phyloP scores from a whole-genome alignment of 2,329 filamentous ascomycete species.

The Cercospora canescens region DNA sequence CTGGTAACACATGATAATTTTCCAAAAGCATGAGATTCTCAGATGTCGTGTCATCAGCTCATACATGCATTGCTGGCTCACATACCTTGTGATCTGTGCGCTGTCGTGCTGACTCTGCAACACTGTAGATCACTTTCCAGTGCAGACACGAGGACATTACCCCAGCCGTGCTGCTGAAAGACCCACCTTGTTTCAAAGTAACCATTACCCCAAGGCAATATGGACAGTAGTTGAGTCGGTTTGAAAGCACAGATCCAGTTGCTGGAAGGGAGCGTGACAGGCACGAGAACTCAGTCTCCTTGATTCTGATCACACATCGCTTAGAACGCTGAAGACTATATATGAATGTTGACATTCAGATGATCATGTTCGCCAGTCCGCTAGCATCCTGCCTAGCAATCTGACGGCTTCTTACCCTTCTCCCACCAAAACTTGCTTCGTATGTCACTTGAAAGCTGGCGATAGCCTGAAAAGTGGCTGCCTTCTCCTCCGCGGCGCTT shows the following conservation, averaged over 20 bases:
- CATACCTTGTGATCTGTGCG: not conserved
- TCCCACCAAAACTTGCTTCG: slow-evolving; percentile 9
- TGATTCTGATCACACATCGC: not conserved
- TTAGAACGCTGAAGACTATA: not conserved
- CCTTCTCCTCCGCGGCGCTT: slow-evolving; percentile 19
- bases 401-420: not conserved
- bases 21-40: too few relatives aligned
- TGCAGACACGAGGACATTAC: too few relatives aligned
- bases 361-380: slow-evolving; percentile 2
- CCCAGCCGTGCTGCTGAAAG: not conserved
- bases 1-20: not conserved
- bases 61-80: not conserved
- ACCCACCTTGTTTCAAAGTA: not conserved
- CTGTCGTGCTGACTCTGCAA: not conserved
- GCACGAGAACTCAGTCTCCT: not conserved
- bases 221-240: not conserved
- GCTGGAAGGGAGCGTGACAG: too few relatives aligned
- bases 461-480: slow-evolving; percentile 9
- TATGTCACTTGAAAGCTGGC: slow-evolving; percentile 11
- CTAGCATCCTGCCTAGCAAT: not conserved
- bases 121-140: too few relatives aligned
- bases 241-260: too few relatives aligned
- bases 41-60: not conserved
- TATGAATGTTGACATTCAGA: not conserved
- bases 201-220: not conserved